phyloP scores from a whole-genome alignment of 73 alveolate species.

The Uronychia binucleata region DNA sequence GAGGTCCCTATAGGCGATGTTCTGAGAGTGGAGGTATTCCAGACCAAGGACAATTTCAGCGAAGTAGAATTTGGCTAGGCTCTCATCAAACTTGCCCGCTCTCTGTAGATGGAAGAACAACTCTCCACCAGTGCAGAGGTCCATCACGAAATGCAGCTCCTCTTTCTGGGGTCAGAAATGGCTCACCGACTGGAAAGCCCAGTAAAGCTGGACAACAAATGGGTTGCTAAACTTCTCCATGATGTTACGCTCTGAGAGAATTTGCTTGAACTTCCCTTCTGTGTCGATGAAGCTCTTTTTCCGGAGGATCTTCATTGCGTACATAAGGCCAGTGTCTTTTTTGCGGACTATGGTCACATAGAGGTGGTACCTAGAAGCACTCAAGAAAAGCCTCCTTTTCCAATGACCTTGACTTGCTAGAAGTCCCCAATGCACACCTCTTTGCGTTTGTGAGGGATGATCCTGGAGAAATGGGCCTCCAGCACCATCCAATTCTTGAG shows the following conservation, averaged over 20 bases:
- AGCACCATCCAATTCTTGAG: neutral
- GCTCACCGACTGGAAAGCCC: slow-evolving; percentile 72
- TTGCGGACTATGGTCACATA: slow-evolving; percentile 15
- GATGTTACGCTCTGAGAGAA: slow-evolving; percentile 35
- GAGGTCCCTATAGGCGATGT: slow-evolving; percentile 70
- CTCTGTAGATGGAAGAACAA: slow-evolving; percentile 56
- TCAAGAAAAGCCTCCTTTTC: slow-evolving; percentile 65
- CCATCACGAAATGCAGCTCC: slow-evolving; percentile 56
- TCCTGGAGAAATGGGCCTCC: neutral
- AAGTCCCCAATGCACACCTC: slow-evolving; percentile 32
- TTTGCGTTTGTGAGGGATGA: slow-evolving; percentile 1
- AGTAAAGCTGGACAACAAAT: slow-evolving; percentile 70
- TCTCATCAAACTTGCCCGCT: slow-evolving; percentile 59
- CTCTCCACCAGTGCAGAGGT: slow-evolving; percentile 66
- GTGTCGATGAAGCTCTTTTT: slow-evolving; percentile 35
- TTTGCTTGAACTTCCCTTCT: slow-evolving; percentile 54
- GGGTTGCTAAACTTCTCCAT: slow-evolving; percentile 49
- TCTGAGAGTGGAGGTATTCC: slow-evolving; percentile 57
- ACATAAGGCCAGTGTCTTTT: slow-evolving; percentile 59
- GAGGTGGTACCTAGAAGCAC: slow-evolving; percentile 25
- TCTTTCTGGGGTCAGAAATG: slow-evolving; percentile 18
- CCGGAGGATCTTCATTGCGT: slow-evolving; percentile 60
- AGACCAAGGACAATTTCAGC: slow-evolving; percentile 57
- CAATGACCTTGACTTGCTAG: slow-evolving; percentile 35
- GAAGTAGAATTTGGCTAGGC: slow-evolving; percentile 69